Conservation (phyloP, 345 rosid species). For the Hypericum androsaemum region DNA sequence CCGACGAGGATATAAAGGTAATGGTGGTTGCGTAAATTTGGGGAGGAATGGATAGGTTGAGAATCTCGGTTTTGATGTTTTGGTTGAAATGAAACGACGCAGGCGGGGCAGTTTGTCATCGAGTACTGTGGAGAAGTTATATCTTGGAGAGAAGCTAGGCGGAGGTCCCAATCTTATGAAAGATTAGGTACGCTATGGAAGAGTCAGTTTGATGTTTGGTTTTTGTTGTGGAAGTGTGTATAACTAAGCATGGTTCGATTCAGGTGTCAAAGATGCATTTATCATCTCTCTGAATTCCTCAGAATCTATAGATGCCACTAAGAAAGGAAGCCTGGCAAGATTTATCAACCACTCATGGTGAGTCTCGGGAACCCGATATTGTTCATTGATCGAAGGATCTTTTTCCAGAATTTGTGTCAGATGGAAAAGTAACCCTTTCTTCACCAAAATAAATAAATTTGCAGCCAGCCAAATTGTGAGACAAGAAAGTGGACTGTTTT, state of each 20-base stretch:
- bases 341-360: slow-evolving; percentile 98
- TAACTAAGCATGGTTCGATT: slow-evolving; percentile 15
- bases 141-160: slow-evolving; percentile 86
- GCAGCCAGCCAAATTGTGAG: slow-evolving; percentile 93
- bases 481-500: slow-evolving; percentile 92
- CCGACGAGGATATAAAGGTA: slow-evolving; percentile 78
- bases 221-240: slow-evolving; percentile 1
- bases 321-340: slow-evolving; percentile 86
- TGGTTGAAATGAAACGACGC: slow-evolving; percentile 5
- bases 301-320: slow-evolving; percentile 87
- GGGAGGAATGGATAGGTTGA: not conserved
- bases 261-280: slow-evolving; percentile 89
- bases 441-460: not conserved
- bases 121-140: slow-evolving; percentile 99
- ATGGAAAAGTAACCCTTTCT: too few species aligned
- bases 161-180: slow-evolving; percentile 75
- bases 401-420: not conserved
- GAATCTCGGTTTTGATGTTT: not conserved
- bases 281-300: slow-evolving; percentile 74
- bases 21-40: not conserved
- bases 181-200: slow-evolving; percentile 38
- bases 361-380: slow-evolving; percentile 19
- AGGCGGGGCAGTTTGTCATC: slow-evolving; percentile 80
- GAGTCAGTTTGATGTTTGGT: slow-evolving; percentile 1
- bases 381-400: not conserved